Percentiles rank a stretch among this genome's conserved stretches.
These are phyloP conservation scores for Pseudogymnoascus sp. DNA, from an alignment of 2,329 filamentous ascomycete species.

Conservation along the genomic window DNA sequence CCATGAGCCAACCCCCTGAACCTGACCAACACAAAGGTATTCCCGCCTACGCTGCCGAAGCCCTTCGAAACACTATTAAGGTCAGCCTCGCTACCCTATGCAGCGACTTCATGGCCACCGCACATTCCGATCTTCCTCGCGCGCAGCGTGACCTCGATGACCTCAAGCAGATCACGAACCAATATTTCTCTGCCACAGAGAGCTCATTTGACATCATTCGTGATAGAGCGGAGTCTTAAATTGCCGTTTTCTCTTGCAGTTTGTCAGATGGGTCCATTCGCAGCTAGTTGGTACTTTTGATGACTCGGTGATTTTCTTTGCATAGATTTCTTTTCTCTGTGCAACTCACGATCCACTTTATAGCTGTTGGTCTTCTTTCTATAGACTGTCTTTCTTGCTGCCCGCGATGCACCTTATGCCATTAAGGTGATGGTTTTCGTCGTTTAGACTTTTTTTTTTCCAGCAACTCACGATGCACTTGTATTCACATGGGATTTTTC, in stretches of 20 bases:
- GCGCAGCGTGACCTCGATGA: neutral
- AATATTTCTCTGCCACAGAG: neutral
- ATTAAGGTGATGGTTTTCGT: neutral
- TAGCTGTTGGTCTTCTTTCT: neutral
- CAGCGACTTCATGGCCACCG: neutral
- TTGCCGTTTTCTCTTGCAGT: neutral
- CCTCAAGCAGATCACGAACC: neutral
- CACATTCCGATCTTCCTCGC: neutral
- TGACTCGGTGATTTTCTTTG: neutral
- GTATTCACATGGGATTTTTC: neutral
- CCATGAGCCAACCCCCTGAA: neutral
- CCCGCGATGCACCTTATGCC: neutral
- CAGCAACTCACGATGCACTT: neutral
- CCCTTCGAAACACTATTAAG: neutral
- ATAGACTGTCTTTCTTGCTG: neutral
- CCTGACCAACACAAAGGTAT: neutral
- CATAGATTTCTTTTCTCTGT: neutral
- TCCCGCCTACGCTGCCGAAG: neutral
- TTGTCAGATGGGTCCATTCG: neutral
- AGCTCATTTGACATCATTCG: neutral
- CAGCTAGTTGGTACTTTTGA: neutral
- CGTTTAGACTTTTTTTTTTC: neutral
- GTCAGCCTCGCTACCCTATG: neutral
- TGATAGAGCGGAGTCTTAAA: neutral
- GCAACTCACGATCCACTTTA: neutral